Conservation (phyloP, 331 rosid genomes). For the Phaseolus coccineus region DNA sequence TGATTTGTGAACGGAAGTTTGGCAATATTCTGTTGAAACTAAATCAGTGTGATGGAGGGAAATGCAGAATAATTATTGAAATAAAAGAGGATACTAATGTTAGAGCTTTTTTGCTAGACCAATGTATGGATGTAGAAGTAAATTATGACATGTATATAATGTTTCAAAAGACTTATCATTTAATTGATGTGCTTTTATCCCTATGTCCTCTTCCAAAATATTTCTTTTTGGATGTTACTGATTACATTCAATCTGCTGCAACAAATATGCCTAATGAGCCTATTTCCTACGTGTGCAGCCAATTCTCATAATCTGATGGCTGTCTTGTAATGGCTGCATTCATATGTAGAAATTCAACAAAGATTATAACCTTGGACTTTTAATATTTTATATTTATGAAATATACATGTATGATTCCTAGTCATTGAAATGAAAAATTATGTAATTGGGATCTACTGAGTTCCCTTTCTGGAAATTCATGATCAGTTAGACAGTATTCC, state of each 20-base stretch:
- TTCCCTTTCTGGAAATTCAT: conserved; percentile 7
- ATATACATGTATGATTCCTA: neutral
- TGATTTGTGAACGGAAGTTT: conserved; percentile 5
- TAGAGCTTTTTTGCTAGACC: neutral
- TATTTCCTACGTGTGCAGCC: neutral
- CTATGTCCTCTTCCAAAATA: neutral
- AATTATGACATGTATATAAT: neutral
- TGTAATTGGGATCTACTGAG: neutral
- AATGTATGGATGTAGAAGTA: neutral
- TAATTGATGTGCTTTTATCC: neutral
- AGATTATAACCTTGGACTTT: neutral
- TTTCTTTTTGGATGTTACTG: neutral
- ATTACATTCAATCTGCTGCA: neutral
- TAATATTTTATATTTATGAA: neutral
- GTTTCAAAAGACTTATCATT: neutral
- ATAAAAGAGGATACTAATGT: neutral
- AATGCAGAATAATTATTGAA: neutral
- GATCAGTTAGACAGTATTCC: neutral
- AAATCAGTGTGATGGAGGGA: neutral
- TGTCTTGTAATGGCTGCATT: neutral
- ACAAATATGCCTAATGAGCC: neutral
- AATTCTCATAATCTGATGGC: conserved; percentile 1
- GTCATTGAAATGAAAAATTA: neutral
- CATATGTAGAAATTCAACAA: neutral
- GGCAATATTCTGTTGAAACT: conserved; percentile 2